A percentile compares a stretch with the other conserved stretches of the same genome.
These are phyloP conservation scores for Choanephora cucurbitarum DNA, from an alignment of 371 early-diverging fungal species.

Conservation along the genomic window DNA sequence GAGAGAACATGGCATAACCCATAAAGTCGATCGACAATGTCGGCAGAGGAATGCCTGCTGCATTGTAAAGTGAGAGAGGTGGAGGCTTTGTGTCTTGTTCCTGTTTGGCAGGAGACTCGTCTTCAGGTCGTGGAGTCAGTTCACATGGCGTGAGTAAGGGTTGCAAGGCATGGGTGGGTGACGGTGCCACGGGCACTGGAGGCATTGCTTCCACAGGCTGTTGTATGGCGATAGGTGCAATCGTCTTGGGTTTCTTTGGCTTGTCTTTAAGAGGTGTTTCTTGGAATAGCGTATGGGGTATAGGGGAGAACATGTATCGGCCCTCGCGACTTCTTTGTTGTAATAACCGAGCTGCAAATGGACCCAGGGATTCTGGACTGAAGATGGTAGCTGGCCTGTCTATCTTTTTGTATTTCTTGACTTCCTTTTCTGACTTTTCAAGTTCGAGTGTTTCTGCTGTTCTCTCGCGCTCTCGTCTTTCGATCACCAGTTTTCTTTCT, in stretches of 20 bases:
- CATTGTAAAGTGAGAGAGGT: constrained; percentile 30
- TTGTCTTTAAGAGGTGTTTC: too few species aligned
- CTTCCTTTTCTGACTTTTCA: constrained; percentile 25
- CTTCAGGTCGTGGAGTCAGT: constrained; percentile 5
- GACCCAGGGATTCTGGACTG: constrained; percentile 10
- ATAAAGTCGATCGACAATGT: constrained; percentile 63
- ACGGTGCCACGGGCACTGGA: too few species aligned
- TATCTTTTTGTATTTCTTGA: constrained; percentile 15
- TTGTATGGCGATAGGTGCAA: not conserved
- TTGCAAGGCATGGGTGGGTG: not conserved
- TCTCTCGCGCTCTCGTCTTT: constrained; percentile 26
- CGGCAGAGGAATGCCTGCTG: constrained; percentile 54
- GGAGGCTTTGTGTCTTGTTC: constrained; percentile 18
- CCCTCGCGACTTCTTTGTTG: constrained; percentile 19
- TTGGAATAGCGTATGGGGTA: too few species aligned
- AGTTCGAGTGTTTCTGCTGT: constrained; percentile 15
- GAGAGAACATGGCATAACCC: constrained; percentile 44
- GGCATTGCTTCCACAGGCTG: too few species aligned
- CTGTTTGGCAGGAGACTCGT: constrained; percentile 8
- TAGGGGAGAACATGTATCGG: not conserved
- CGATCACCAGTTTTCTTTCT: constrained; percentile 25
- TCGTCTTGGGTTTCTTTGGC: not conserved
- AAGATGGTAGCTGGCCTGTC: constrained; percentile 1
- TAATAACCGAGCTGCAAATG: constrained; percentile 16
- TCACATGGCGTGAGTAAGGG: constrained; percentile 1